Conservation (phyloP, 2,329 filamentous ascomycete genomes). For the Fonsecaea nubica region DNA sequence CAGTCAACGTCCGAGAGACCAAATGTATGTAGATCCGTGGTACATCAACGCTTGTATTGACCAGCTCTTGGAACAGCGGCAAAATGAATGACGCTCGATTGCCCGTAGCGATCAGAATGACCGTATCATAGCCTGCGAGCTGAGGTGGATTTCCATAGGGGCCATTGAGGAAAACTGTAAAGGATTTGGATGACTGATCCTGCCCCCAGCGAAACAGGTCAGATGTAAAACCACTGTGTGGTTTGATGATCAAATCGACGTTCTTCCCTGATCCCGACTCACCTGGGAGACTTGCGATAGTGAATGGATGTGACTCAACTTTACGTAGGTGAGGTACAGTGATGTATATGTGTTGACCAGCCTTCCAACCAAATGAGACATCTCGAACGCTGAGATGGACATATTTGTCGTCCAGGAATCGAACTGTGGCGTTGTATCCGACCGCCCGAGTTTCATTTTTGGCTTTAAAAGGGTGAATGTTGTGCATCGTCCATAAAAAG, state of each 20-base stretch:
- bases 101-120: slow-evolving; percentile 11
- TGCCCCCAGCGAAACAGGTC: neutral
- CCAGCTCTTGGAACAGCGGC: slow-evolving; percentile 4
- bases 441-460: neutral
- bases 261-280: neutral
- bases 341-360: slow-evolving; percentile 69
- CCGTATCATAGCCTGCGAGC: slow-evolving; percentile 6
- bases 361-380: slow-evolving; percentile 63
- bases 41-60: slow-evolving; percentile 1
- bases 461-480: slow-evolving; percentile 1
- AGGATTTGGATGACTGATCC: neutral
- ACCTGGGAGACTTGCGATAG: slow-evolving; percentile 52
- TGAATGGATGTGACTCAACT: slow-evolving; percentile 70
- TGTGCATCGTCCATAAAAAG: slow-evolving; percentile 12
- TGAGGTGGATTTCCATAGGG: slow-evolving; percentile 15
- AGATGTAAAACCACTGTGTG: slow-evolving; percentile 8
- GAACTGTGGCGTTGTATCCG: slow-evolving; percentile 1
- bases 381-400: slow-evolving; percentile 41
- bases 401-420: slow-evolving; percentile 15
- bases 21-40: neutral
- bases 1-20: neutral
- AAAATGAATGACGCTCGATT: slow-evolving; percentile 17
- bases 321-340: slow-evolving; percentile 61
- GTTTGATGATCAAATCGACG: slow-evolving; percentile 14
- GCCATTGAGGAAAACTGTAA: slow-evolving; percentile 4